Evolutionary conservation across 192 early-diverging fungal species (phyloP).

Genomic region (Podila epicladia): DNA sequence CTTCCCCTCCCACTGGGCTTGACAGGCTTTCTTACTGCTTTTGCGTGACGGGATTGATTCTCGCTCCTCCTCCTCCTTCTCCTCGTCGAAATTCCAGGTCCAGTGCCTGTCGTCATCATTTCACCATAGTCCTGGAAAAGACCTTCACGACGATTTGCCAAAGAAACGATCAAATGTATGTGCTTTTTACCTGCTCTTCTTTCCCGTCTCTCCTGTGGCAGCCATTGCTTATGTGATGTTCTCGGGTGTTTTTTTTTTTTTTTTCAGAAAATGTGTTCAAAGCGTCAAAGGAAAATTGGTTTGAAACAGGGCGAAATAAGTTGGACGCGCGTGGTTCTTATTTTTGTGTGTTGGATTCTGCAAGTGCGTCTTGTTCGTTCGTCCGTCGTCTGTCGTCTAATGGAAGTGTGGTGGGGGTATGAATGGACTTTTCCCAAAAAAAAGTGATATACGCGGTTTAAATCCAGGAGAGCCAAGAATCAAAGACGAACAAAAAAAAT

Average conservation of each 20-base stretch:
- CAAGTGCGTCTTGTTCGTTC: neutral
- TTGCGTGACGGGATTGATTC: too few species aligned
- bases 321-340: too few species aligned
- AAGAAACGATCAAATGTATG: neutral
- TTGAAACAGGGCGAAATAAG: neutral
- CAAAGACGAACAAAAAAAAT: neutral
- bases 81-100: neutral
- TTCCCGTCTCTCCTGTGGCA: conserved; percentile 39
- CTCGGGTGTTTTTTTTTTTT: too few species aligned
- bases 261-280: neutral
- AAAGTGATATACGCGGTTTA: neutral
- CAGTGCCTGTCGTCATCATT: neutral
- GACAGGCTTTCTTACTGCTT: too few species aligned
- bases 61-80: too few species aligned
- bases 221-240: conserved; percentile 8
- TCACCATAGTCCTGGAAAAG: too few species aligned
- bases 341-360: neutral
- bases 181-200: conserved; percentile 42
- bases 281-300: neutral
- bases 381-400: too few species aligned
- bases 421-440: neutral
- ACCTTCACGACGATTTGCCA: too few species aligned
- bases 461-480: too few species aligned
- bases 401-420: neutral
- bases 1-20: too few species aligned